Base-by-base conservation (phyloP, 495 filamentous ascomycete species). In the Tuber microsphaerosporum region DNA sequence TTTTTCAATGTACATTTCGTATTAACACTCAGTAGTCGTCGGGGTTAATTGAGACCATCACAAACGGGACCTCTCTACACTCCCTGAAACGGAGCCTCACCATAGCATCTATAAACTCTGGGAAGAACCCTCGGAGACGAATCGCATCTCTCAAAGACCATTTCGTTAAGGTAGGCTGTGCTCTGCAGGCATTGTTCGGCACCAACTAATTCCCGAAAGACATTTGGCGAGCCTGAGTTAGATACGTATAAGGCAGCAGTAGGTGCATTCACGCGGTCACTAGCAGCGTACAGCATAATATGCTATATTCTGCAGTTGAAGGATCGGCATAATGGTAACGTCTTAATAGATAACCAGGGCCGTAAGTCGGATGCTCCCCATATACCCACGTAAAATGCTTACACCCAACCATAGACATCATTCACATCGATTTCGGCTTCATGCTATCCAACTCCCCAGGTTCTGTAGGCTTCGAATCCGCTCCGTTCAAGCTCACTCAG, bases 341-440 rank as follows among this genome's bases (percentile, higher is more conserved):
- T 93, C 44, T 85, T 93, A 69, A 91, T 93, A 78, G 91, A 93
- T 80, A 92, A 91, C 81, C 88, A 91, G 81, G 91, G 91, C 22
- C 91, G 81, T 82, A 69, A 74, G 81, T 83, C 56, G 69, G 56
- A 65, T 19, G 26, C 56, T 34, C 56, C 56, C 65, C 14, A 71
- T 46, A 43, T 20, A 69, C 34, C 46, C 69, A 5, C 56, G 19
- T 19, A 51, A 69, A 20, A 5, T 12, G n/a, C 37, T 9, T 22
- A 44, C 12, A n/a, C 39, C 42, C 69, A 70, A 74, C 69, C 31
- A 39, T 46, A 83, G 79, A 93, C 79, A 91, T 93, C 41, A 91
- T 93, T 75, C 91, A 93, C 81, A 93, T 93, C 75, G 91, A 93
- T 83, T 93, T 93, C 82, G 91, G 91, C 69, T 93, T 93, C 82